A percentile compares a stretch with the other conserved stretches of the same genome.
These are phyloP conservation scores for Primulina eburnea DNA, from an alignment of 257 asterid species.

Conservation along the genomic window DNA sequence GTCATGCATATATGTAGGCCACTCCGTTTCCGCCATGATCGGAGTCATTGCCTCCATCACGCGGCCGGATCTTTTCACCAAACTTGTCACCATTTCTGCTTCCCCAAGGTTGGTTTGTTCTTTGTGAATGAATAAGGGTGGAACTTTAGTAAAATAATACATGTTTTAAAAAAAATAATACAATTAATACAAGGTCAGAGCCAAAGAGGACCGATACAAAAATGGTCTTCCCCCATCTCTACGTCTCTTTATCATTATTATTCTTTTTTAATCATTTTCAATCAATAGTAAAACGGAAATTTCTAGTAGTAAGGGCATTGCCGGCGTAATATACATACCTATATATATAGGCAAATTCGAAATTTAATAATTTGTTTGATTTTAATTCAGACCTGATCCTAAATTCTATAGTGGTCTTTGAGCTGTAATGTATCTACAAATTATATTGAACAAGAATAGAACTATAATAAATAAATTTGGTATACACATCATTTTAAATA, in stretches of 20 bases:
- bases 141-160: neutral
- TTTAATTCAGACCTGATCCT: neutral
- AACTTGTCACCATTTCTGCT: slow-evolving; percentile 33
- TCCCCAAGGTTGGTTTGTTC: slow-evolving; percentile 34
- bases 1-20: slow-evolving; percentile 37
- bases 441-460: too few relatives aligned
- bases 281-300: neutral
- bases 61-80: slow-evolving; percentile 39
- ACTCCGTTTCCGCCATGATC: slow-evolving; percentile 30
- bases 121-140: neutral
- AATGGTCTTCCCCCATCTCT: neutral
- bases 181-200: neutral
- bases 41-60: slow-evolving; percentile 34
- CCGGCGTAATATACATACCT: neutral
- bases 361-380: too few relatives aligned
- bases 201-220: neutral
- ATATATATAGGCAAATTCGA: neutral
- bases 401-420: neutral
- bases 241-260: neutral
- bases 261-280: too few relatives aligned
- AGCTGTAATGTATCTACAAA: too few relatives aligned
- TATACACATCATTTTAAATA: neutral
- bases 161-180: neutral
- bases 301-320: neutral
- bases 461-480: neutral